Conservation (phyloP, 2,329 filamentous ascomycete genomes). For the Ophiocordyceps sinensis region DNA sequence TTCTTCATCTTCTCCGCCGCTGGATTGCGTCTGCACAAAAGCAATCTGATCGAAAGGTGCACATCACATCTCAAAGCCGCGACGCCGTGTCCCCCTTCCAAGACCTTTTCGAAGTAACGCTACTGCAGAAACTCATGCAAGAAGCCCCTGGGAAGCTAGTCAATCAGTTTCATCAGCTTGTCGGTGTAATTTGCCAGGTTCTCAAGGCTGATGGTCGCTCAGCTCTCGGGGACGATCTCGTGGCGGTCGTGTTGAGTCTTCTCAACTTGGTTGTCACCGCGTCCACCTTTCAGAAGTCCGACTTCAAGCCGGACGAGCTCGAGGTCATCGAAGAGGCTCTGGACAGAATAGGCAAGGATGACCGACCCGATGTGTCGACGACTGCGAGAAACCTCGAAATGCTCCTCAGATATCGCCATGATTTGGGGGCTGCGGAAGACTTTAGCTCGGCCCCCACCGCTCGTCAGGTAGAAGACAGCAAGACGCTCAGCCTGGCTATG, state of each 20-base stretch:
- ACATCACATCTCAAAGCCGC: constrained; percentile 15
- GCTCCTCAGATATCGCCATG: constrained; percentile 40
- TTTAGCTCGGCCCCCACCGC: constrained; percentile 23
- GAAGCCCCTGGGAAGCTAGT: constrained; percentile 48
- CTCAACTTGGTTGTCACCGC: constrained; percentile 46
- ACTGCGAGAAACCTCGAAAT: constrained; percentile 43
- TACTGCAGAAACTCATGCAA: constrained; percentile 52
- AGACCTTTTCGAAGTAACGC: constrained; percentile 41
- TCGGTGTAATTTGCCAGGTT: constrained; percentile 49
- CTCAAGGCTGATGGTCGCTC: constrained; percentile 31
- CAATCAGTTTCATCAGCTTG: constrained; percentile 46
- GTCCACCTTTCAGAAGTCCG: constrained; percentile 37
- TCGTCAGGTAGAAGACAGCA: constrained; percentile 43
- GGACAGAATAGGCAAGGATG: constrained; percentile 21
- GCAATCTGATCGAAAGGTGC: constrained; percentile 10
- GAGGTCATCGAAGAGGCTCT: constrained; percentile 34
- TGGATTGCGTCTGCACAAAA: constrained; percentile 32
- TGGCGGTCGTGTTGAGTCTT: constrained; percentile 42
- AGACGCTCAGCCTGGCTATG: constrained; percentile 46
- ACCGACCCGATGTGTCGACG: constrained; percentile 27
- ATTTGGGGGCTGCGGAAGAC: constrained; percentile 30
- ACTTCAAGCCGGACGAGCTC: constrained; percentile 26
- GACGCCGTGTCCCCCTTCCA: constrained; percentile 25
- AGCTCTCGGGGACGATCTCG: constrained; percentile 29
- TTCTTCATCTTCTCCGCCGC: constrained; percentile 40